Conservation (phyloP, 768 basidiomycete species). For the Leccinum arenicola region DNA sequence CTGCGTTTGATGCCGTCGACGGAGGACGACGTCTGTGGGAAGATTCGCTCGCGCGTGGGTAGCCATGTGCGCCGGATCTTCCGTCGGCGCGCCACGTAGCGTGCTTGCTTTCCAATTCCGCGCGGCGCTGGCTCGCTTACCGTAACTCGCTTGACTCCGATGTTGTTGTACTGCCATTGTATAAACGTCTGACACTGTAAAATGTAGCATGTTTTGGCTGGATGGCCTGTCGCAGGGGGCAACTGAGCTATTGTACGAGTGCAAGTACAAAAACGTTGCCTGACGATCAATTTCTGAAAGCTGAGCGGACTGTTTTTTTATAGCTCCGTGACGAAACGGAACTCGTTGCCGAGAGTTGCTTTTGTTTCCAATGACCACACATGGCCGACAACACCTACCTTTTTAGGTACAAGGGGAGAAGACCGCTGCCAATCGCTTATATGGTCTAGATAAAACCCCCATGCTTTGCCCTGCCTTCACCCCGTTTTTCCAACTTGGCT, state of each 20-base stretch:
- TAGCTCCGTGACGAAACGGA: conserved; percentile 18
- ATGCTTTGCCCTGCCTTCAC: not conserved
- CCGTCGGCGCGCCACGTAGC: not conserved
- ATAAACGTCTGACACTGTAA: not conserved
- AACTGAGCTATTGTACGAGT: conserved; percentile 13
- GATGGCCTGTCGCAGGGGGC: not conserved
- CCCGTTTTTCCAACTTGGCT: conserved; percentile 7
- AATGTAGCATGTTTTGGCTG: not conserved
- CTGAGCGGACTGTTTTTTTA: conserved; percentile 4
- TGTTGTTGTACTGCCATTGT: not conserved
- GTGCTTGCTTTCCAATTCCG: not conserved
- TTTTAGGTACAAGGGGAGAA: conserved; percentile 28
- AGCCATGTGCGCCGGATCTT: conserved; percentile 31
- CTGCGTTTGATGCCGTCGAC: conserved; percentile 18
- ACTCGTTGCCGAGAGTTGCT: conserved; percentile 9
- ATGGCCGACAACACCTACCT: conserved; percentile 30
- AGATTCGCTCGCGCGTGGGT: conserved; percentile 23
- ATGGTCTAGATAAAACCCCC: conserved; percentile 14
- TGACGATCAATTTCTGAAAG: conserved; percentile 1
- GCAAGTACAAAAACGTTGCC: not conserved
- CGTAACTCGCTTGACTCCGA: not conserved
- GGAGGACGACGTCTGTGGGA: conserved; percentile 8
- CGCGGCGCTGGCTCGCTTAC: conserved; percentile 19
- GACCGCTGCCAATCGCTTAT: conserved; percentile 11
- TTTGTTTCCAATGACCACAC: conserved; percentile 24